Base-by-base conservation (phyloP, 495 filamentous ascomycete genomes). In the Hypoxylon intermedium region DNA sequence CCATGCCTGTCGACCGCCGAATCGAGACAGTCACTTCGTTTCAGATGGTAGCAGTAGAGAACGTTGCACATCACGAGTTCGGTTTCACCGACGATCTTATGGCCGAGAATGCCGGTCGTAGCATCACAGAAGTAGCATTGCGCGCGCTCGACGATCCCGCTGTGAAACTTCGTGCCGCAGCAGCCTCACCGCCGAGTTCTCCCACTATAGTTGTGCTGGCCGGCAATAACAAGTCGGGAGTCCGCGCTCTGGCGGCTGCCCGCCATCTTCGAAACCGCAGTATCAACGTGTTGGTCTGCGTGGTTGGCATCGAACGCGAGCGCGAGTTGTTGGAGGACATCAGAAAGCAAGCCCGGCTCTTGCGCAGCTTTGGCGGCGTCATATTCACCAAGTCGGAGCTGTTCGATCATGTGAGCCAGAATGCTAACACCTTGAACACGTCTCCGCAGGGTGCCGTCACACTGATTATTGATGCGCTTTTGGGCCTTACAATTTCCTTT, bases 21-120 rank as follows among this genome's bases (percentile, higher is more conserved):
- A 90, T 93, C 58, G 90, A 93, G 41, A 85, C 88, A 11, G 85
- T 97, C 51, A 89, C 87, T 45, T 89, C 93, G 13, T 73, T 93
- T 26, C 91, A 93, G 67, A 93, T 95, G 78, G 83, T 93, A 26
- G 92, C 93, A 58, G 82, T 97, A 19, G 94, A 98, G 73, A 91
- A 92, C 61, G 86, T 93, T 47, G 90, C 92, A 0, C 85, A 89
- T 34, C 82, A 85, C 19, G 91, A 96, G 57, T 85, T 94, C 57
- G 91, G 91, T 3, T 77, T 98, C 37, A 89, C 88, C 0, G 90
- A 93, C 67, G 90, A 94, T 45, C 87, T 97, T 67, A 89, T 97
- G 73, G 87, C 91, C 0, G 94, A 97, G 68, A 96, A 93, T 69
- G 89, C 92, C 0, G 93, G 89, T 7, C 84, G 93, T 15, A 88